Base-by-base conservation (phyloP, 78 protist species). In the Tieghemostelium lacteum region DNA sequence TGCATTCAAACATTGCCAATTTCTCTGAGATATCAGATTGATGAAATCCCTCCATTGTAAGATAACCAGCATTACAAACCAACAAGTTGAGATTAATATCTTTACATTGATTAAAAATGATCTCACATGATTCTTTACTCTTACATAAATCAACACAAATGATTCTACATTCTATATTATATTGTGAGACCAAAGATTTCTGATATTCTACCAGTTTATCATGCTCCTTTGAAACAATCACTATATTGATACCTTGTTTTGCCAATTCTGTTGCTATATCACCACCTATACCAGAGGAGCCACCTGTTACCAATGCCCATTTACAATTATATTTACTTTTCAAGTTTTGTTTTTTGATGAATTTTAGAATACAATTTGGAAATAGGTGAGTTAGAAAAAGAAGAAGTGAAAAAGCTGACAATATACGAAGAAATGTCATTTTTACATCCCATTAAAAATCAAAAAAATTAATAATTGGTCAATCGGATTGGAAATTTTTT, bases 291-390 rank as follows among this genome's bases (percentile, higher is more conserved):
- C 89, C 89, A 19, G 61, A 24, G 34, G 65, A 57, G n/a, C 69
- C 66, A 58, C 89, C 89, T 10, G 89, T 83, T 12, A 83, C 77
- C 5, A 83, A 1, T 33, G 89, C 76, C 89, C 89, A 83, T 24
- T 83, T 45, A 8, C 65, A 49, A 31, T 42, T 28, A 70, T 69
- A 75, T 20, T 63, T 60, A 4, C 2, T 39, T 58, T 57, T 49
- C 6, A 83, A 37, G 69, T 83, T 29, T 60, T 83, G 89, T 67
- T 34, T 65, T 31, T 70, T 50, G 19, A 24, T 31, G 2, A 17
- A 14, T 6, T 26, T 29, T 16, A 70, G 29, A 29, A 70, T 19
- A n/a, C 40, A 26, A 70, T 29, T 49, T 50, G 62, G 62, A 37
- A 45, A 45, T 45, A 45, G n/a, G n/a, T n/a, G n/a, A n/a, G n/a